Conservation (phyloP, 2,329 filamentous ascomycete genomes). For the Escovopsis sp. region DNA sequence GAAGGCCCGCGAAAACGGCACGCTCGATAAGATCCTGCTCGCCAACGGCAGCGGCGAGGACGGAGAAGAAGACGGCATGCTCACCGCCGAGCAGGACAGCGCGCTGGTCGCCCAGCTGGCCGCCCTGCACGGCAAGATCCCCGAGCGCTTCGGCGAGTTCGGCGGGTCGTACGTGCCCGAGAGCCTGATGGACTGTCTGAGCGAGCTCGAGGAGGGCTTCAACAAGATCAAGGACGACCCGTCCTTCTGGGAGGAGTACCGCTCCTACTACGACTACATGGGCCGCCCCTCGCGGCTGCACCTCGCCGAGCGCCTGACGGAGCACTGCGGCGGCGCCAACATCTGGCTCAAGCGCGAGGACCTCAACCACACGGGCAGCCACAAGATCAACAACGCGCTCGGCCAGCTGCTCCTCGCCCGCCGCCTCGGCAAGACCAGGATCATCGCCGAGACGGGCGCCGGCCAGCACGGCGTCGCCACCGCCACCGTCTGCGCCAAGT, state of each 20-base stretch:
- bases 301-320: conserved; percentile 72
- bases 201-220: conserved; percentile 82
- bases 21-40: conserved; percentile 51
- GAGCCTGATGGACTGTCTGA: conserved; percentile 91
- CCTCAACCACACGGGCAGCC: conserved; percentile 90
- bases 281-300: conserved; percentile 86
- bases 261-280: conserved; percentile 95
- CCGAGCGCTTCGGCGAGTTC: conserved; percentile 84
- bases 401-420: conserved; percentile 81
- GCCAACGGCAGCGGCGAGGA: too few species aligned
- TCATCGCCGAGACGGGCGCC: conserved; percentile 94
- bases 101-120: conserved; percentile 71
- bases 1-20: conserved; percentile 48
- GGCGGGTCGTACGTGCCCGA: conserved; percentile 97
- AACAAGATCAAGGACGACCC: conserved; percentile 74
- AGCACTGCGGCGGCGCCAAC: conserved; percentile 78
- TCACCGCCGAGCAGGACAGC: conserved; percentile 36
- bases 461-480: conserved; percentile 97
- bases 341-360: conserved; percentile 98
- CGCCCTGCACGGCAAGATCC: conserved; percentile 64
- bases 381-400: conserved; percentile 99
- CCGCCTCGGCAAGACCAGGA: conserved; percentile 83
- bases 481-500: conserved; percentile 93
- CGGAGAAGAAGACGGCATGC: conserved; percentile 31
- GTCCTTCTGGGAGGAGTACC: conserved; percentile 92